Base-by-base conservation (phyloP, 495 filamentous ascomycete genomes). In the Daldinia vernicosa region DNA sequence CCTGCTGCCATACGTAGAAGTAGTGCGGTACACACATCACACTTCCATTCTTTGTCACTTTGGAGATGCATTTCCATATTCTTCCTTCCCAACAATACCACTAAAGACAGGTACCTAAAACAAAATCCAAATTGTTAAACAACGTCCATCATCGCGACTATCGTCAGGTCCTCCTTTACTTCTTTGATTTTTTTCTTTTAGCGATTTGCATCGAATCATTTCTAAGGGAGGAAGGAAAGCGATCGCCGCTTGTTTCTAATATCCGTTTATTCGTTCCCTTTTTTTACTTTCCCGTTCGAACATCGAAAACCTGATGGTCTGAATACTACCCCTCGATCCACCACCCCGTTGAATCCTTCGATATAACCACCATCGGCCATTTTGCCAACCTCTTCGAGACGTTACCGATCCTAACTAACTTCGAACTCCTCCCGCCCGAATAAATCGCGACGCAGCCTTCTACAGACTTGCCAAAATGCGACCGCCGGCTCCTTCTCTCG, bases 401-500 rank as follows among this genome's bases (percentile, higher is more conserved):
- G 27, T 37, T 37, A 37, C 32, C 22, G 33, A 33, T 12, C 17
- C 6, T 15, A 22, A 15, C 54, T 6, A 15, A 57, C 19, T 27
- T 37, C 54, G 32, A 57, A 57, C 37, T 33, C 4, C 22, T 26
- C n/a, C 9, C n/a, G n/a, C 1, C 9, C 33, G 28, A 35, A 11
- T 12, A 55, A 47, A 24, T 47, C 43, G 43, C 43, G 43, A 47
- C 43, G 15, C 28, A 55, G 17, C 30, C 33, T 40, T 45, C 32
- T 27, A 24, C 39, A 47, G 56, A 62, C 40, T 56, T 32, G 55
- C 40, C 35, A 73, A 66, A 12, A 71, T 72, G 75, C 75, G 63
- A 62, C 76, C 68, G 59, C 71, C 74, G 63, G 77, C 75, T 69
- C 74, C 79, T 43, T 81, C 82, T 60, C 78, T 83, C 76, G 82